Base-by-base conservation (phyloP, 352 stramenopile genomes). In the Pythium utonaiense region DNA sequence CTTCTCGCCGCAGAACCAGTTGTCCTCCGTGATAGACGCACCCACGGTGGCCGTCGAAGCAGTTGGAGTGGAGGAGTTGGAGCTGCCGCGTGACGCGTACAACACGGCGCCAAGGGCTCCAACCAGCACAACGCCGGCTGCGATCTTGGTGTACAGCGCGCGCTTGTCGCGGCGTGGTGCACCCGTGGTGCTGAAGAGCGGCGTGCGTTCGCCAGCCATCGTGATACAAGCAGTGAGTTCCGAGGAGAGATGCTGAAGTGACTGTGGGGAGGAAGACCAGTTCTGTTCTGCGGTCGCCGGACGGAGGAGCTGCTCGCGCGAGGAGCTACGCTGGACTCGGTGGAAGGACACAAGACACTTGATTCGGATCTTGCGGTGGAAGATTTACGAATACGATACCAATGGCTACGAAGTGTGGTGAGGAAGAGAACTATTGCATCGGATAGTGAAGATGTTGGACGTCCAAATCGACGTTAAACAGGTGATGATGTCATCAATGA, bases 1-100 rank as follows among this genome's bases (percentile, higher is more conserved):
- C 24, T 64, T 69, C 19, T 70, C 47, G 0, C 71, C 67, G 38
- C 72, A 80, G 54, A 72, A 78, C 59, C 59, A 66, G 52, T 66
- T 59, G 40, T 50, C 51, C 14, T 66, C 58, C 9, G 47, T 66
- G 58, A 66, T 66, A 19, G 47, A 58, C 7, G 48, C 57, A 17
- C 57, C 57, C 8, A 53, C 21, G 2, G 28, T 17, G 3, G 28
- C 36, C 19, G 48, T 30, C 14, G 6, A 14, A 16, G 33, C 17
- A 16, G 47, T 9, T 2, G 54, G 19, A 16, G 27, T 10, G 3
- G 10, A 24, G 21, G 17, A 19, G 42, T 25, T 51, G 27, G 47
- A 19, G 17, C 5, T n/a, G n/a, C n/a, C 9, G 19, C 34, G 13
- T 3, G 57, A 53, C 25, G 48, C 48, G 57, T 58, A 64, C 8